Conservation (phyloP, 2,329 filamentous ascomycete genomes). For the Fusarium mangiferae region DNA sequence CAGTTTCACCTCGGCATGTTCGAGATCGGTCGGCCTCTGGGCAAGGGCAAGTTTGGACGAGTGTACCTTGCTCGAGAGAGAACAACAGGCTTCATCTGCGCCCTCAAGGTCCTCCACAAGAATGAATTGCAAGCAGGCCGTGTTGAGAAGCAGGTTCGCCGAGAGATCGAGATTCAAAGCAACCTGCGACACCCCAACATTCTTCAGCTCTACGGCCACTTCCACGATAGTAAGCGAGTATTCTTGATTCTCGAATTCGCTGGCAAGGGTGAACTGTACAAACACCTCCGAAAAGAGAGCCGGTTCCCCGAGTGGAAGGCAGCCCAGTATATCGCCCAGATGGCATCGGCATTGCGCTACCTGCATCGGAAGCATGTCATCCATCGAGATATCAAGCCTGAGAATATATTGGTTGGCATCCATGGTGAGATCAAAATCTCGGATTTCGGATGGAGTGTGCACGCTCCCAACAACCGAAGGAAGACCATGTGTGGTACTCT, state of each 20-base stretch:
- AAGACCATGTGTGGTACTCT: conserved; percentile 97
- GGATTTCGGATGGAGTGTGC: conserved; percentile 98
- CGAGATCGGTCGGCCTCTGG: conserved; percentile 87
- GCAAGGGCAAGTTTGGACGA: conserved; percentile 88
- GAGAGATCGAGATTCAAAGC: conserved; percentile 89
- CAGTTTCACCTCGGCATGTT: conserved; percentile 93
- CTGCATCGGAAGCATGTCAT: conserved; percentile 98
- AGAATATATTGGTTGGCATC: conserved; percentile 95
- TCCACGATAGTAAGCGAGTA: conserved; percentile 88
- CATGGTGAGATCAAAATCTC: conserved; percentile 99
- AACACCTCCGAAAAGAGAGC: conserved; percentile 80
- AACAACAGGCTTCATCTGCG: conserved; percentile 82
- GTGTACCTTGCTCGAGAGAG: conserved; percentile 87
- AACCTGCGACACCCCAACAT: conserved; percentile 88
- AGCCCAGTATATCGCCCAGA: conserved; percentile 87
- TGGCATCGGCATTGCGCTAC: conserved; percentile 87
- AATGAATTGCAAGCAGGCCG: conserved; percentile 77
- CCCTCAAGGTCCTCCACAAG: conserved; percentile 87
- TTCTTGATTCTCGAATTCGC: conserved; percentile 90
- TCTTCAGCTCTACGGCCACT: conserved; percentile 83
- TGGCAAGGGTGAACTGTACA: conserved; percentile 86
- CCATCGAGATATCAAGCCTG: conserved; percentile 96
- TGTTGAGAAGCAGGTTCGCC: conserved; percentile 85
- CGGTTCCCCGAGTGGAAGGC: conserved; percentile 87
- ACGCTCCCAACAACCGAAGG: conserved; percentile 92